A percentile compares a stretch with the other conserved stretches of the same genome.
These are phyloP conservation scores for Aegilops bicornis DNA, from an alignment of 176 grass and related monocot species.

Conservation along the genomic window DNA sequence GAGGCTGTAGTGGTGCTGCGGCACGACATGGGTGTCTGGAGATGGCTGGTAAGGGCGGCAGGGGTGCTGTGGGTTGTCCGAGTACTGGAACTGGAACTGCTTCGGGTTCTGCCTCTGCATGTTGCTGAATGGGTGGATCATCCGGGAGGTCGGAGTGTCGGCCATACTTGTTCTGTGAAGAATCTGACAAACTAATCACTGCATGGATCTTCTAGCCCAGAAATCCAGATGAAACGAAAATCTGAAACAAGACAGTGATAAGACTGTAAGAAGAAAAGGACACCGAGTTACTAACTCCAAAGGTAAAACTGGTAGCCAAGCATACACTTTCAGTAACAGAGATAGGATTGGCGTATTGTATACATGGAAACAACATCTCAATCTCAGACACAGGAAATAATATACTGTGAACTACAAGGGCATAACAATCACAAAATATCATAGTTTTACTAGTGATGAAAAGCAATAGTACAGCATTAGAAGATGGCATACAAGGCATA, in stretches of 20 bases:
- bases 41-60: slow-evolving; percentile 22
- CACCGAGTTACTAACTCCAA: not conserved
- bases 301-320: not conserved
- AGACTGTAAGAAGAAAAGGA: slow-evolving; percentile 19
- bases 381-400: not conserved
- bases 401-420: too few species aligned
- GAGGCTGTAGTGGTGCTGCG: slow-evolving; percentile 9
- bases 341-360: not conserved
- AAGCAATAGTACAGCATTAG: not conserved
- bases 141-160: slow-evolving; percentile 44
- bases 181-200: not conserved
- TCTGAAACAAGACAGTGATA: slow-evolving; percentile 23
- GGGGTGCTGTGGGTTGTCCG: slow-evolving; percentile 14
- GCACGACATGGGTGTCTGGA: slow-evolving; percentile 4
- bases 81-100: slow-evolving; percentile 35
- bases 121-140: slow-evolving; percentile 42
- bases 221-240: slow-evolving; percentile 9
- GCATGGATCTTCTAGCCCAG: not conserved
- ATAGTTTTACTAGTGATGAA: too few species aligned
- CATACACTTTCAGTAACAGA: not conserved
- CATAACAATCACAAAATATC: too few species aligned
- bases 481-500: not conserved
- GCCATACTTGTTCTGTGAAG: slow-evolving; percentile 24
- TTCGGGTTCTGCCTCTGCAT: slow-evolving; percentile 34
- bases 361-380: not conserved